Base-by-base conservation (phyloP, 192 early-diverging fungal genomes). In the Gamsiella multidivaricata region DNA sequence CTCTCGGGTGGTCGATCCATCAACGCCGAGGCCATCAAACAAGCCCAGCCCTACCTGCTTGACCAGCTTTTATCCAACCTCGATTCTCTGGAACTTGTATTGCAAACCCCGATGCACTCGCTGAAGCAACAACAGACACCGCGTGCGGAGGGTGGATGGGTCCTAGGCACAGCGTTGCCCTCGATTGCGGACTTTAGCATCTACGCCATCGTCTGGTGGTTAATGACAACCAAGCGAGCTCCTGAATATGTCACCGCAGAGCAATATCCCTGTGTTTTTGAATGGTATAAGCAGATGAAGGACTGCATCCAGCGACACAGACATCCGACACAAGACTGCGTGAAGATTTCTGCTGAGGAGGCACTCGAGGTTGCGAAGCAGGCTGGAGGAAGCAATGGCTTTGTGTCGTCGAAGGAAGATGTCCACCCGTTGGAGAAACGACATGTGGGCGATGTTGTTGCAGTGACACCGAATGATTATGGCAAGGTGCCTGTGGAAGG, bases 381-480 rank as follows among this genome's bases (percentile, higher is more conserved):
- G 37, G 53, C 75, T 9, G 18, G 41, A 9, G 18, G 41, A 9
- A 31, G 2, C 34, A 9, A 9, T 5, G 56, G 45, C 32, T 61
- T 49, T 54, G 31, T 20, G 7, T 2, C n/a, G 5, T 50, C 50
- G 2, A 42, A 23, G 11, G 58, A 74, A 43, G 46, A 46, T 31
- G 50, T 17, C 3, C 54, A 65, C 7, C 41, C 41, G 10, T 2
- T n/a, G 0, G 60, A 56, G 32, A 67, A 54, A 31, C 52, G 64
- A 0, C 49, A 50, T 11, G 34, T 65, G 5, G 80, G 80, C 0
- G 61, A 78, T n/a, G 20, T 58, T 17, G 69, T 84, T 23, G 52
- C 31, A 1, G 64, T 84, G 20, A 20, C 36, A 28, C 83, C 83
- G 0, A 70, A 83, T 39, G 83, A 84, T 31, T 80, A 83, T 50